Evolutionary conservation across 148 eudicot genomes (phyloP), one percentile per base, ranked within the genome.

Genomic region (Diospyros lotus): DNA sequence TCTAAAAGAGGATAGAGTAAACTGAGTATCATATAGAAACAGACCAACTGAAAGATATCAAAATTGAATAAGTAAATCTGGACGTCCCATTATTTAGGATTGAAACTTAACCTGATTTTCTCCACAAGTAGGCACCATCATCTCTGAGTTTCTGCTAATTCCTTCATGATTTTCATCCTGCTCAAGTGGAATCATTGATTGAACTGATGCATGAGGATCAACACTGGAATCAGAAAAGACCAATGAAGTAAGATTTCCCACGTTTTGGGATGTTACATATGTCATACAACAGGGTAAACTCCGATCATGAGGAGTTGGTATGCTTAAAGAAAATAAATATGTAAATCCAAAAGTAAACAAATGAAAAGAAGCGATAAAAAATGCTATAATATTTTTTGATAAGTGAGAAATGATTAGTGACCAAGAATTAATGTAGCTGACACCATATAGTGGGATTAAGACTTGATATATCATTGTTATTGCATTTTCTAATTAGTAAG

Each of bases 121-220:
- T 14, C 41, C 44, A 13, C 50, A 64, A 53, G 73, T 63, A 62
- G 78, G 59, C 56, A 81, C 71, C 77, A 82, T 79, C 71, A 64
- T 73, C 76, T 72, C 73, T 45, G 85, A 61, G 76, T 82, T 75
- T 59, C 81, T 79, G 62, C 72, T 61, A 62, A 66, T 76, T 63
- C 64, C 87, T 70, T 80, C 93, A 80, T 70, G 48, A 54, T 66
- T 72, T 65, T 83, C 83, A 69, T 77, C 90, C 51, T 64, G 86
- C 76, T 82, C 84, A 43, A 65, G 67, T 73, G 82, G 80, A 15
- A 84, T 70, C 77, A 79, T 73, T 75, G 85, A 76, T 66, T 80
- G 84, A 13, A 58, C 77, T 76, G 89, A 78, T 58, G 79, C 65
- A 79, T 79, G 84, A 38, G 90, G 85, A 73, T 79, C 91, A 56